Evolutionary conservation across 495 filamentous ascomycete genomes (phyloP).

Genomic region (Podospora sp.): DNA sequence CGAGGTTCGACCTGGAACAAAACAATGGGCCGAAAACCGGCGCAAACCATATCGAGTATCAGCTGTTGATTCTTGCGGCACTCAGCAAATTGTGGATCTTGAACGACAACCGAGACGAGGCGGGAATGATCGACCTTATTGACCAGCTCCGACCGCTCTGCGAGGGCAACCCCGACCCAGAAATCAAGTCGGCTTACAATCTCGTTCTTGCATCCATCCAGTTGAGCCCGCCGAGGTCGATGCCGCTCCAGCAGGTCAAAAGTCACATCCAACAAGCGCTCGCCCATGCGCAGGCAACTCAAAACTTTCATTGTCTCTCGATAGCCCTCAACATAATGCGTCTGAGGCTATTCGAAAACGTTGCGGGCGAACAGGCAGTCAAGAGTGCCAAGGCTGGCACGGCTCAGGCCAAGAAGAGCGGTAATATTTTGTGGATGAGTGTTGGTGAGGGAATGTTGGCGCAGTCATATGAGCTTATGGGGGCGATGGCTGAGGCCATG

Average conservation of each 20-base stretch:
- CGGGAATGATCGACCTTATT: conserved; percentile 58
- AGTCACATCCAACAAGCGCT: conserved; percentile 68
- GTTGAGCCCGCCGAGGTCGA: conserved; percentile 46
- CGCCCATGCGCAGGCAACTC: conserved; percentile 53
- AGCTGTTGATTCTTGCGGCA: conserved; percentile 74
- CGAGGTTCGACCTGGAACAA: conserved; percentile 54
- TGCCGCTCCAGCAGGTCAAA: conserved; percentile 72
- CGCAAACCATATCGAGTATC: conserved; percentile 60
- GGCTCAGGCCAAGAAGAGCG: conserved; percentile 72
- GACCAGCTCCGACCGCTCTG: conserved; percentile 68
- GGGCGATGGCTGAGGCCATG: conserved; percentile 64
- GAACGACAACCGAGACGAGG: conserved; percentile 60
- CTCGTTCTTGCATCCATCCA: conserved; percentile 71
- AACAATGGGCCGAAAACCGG: conserved; percentile 39
- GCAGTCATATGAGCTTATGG: conserved; percentile 72
- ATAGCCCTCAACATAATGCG: conserved; percentile 87
- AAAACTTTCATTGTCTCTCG: conserved; percentile 75
- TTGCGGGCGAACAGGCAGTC: conserved; percentile 86
- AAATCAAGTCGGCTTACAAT: conserved; percentile 76
- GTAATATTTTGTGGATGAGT: conserved; percentile 81
- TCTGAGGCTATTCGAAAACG: conserved; percentile 78
- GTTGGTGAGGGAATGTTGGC: conserved; percentile 81
- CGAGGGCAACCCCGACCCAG: conserved; percentile 65
- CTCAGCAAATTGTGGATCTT: conserved; percentile 85
- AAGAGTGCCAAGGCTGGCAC: conserved; percentile 79